Base-by-base conservation (phyloP, 148 eudicot genomes). In the Chenopodium suecicum region DNA sequence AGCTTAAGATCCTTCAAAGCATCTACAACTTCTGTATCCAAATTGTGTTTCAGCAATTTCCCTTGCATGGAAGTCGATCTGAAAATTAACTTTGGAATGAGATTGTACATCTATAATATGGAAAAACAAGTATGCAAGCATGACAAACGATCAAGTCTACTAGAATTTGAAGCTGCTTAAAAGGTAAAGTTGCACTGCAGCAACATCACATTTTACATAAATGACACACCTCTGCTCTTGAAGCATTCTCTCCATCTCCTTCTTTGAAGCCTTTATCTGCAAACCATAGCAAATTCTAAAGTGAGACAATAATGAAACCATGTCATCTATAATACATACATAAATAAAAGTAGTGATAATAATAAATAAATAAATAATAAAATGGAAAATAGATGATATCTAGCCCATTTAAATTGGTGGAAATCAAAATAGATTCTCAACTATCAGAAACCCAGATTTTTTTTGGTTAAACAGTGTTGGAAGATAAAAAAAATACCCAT, bases 1-100 rank as follows among this genome's bases (percentile, higher is more conserved):
- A 86, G 87, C 83, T 91, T 91, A 65, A 96, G 91, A 88, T 94
- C 94, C 83, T 90, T 96, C 87, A 96, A 90, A 85, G 98, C 98
- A 89, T 91, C 90, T 16, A 96, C 95, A 22, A 92, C 92, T 81
- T 91, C 90, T 13, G 98, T 85, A 83, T 90, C 93, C 71, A 96
- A 98, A 82, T 96, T 96, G 87, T 94, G 98, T 91, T 89, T 92
- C 77, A 96, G 82, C 87, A 94, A 74, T 82, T 91, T 96, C 56
- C 98, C 98, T 90, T 90, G 95, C 91, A 96, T 88, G 37, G 95
- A 92, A 78, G 92, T 88, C 27, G 94, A 84, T 80, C 99, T 94
- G 89, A 50, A 56, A 80, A 69, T 65, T 71, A 74, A 67, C 71
- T 68, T 22, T 73, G 20, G 19, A 69, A 63, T 17, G 64, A 78